These are phyloP conservation scores for Cryphonectria parasitica DNA, from an alignment of 2,329 filamentous ascomycete genomes.

Conservation along the genomic window DNA sequence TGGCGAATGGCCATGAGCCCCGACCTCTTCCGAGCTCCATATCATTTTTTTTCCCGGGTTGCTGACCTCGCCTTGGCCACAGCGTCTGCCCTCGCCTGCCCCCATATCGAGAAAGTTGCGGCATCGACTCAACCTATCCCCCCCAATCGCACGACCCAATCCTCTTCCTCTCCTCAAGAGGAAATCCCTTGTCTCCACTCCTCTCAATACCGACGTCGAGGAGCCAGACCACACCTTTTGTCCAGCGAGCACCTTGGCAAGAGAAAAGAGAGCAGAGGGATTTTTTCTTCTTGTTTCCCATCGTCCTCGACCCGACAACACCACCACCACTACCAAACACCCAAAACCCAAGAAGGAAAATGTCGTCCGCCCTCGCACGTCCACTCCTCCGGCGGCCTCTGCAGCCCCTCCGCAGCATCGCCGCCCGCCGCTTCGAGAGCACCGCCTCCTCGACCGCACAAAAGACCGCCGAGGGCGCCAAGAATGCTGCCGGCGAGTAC, in stretches of 20 bases:
- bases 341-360: not conserved
- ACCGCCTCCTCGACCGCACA: conserved; percentile 54
- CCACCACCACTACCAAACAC: not conserved
- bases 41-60: conserved; percentile 24
- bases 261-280: not conserved
- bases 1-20: conserved; percentile 20
- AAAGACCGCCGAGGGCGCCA: conserved; percentile 44
- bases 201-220: not conserved
- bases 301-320: not conserved
- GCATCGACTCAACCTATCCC: conserved; percentile 4
- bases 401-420: conserved; percentile 32
- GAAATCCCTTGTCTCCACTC: not conserved
- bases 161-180: not conserved
- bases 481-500: conserved; percentile 49
- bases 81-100: conserved; percentile 21
- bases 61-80: conserved; percentile 12
- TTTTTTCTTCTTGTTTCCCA: not conserved
- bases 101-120: conserved; percentile 24
- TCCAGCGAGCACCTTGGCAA: not conserved
- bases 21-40: conserved; percentile 30
- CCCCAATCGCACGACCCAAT: conserved; percentile 14
- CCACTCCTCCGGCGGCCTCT: conserved; percentile 29
- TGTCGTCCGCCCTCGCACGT: conserved; percentile 30
- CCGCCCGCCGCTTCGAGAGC: conserved; percentile 64
- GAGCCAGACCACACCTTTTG: not conserved